Evolutionary conservation across 2,329 filamentous ascomycete species (phyloP).

Genomic region (Aspergillus sp.): DNA sequence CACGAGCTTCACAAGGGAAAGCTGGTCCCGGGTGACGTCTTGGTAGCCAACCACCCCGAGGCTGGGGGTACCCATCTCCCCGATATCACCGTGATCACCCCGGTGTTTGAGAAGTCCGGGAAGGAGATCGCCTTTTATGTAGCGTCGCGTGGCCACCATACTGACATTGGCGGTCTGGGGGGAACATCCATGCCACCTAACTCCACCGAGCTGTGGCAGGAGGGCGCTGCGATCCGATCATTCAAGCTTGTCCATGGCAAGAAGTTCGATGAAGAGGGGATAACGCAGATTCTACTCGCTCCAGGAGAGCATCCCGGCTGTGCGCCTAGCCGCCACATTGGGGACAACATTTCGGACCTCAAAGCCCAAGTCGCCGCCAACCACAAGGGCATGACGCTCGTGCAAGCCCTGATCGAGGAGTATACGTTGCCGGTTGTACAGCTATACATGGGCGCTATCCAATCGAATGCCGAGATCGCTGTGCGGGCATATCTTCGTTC

Average conservation of each 20-base stretch:
- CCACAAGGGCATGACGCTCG: slow-evolving; percentile 78
- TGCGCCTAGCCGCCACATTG: slow-evolving; percentile 73
- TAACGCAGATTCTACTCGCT: slow-evolving; percentile 68
- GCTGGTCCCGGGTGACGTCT: slow-evolving; percentile 74
- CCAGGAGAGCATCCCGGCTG: slow-evolving; percentile 74
- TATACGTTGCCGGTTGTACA: slow-evolving; percentile 76
- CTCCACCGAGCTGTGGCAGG: slow-evolving; percentile 48
- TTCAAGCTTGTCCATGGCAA: slow-evolving; percentile 71
- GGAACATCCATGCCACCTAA: slow-evolving; percentile 76
- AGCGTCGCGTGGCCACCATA: slow-evolving; percentile 76
- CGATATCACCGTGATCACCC: slow-evolving; percentile 79
- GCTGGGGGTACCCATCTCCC: slow-evolving; percentile 81
- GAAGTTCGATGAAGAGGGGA: slow-evolving; percentile 73
- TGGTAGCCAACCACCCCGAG: slow-evolving; percentile 82
- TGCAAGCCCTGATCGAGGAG: slow-evolving; percentile 71
- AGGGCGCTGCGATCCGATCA: slow-evolving; percentile 47
- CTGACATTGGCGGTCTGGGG: slow-evolving; percentile 79
- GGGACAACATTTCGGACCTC: slow-evolving; percentile 81
- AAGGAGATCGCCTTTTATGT: slow-evolving; percentile 81
- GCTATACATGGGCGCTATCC: slow-evolving; percentile 80
- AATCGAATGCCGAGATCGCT: slow-evolving; percentile 73
- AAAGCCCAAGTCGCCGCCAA: slow-evolving; percentile 87
- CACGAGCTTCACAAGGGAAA: slow-evolving; percentile 77
- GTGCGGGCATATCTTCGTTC: slow-evolving; percentile 66
- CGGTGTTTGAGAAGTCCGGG: slow-evolving; percentile 66